Percentiles rank a stretch among this genome's conserved stretches.
phyloP scores from a whole-genome alignment of 345 rosid genomes.

The Melastoma malabathricum region DNA sequence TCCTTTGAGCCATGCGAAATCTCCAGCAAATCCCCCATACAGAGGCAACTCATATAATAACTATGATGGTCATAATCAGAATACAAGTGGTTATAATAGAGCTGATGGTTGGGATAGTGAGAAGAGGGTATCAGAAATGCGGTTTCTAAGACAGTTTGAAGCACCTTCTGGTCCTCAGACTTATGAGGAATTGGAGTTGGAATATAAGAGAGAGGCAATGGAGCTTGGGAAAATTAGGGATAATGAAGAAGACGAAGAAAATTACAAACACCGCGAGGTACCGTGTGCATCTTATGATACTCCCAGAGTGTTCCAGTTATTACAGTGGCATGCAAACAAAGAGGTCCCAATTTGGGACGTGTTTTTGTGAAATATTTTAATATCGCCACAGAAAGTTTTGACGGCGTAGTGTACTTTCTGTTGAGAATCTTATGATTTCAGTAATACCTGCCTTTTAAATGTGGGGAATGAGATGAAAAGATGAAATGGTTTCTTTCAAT shows the following conservation, averaged over 20 bases:
- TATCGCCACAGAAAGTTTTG: too few relatives aligned
- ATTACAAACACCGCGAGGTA: constrained; percentile 94
- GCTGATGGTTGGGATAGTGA: constrained; percentile 65
- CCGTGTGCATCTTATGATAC: constrained; percentile 14
- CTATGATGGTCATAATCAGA: constrained; percentile 53
- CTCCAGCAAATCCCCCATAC: constrained; percentile 60
- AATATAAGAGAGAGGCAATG: constrained; percentile 59
- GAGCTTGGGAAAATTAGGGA: constrained; percentile 66
- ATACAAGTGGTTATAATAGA: constrained; percentile 41
- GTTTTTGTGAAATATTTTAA: too few relatives aligned
- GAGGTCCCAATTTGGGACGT: too few relatives aligned
- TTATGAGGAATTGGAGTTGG: constrained; percentile 71
- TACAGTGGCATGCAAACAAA: background rate
- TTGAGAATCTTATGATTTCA: too few relatives aligned
- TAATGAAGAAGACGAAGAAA: constrained; percentile 94
- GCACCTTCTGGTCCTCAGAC: constrained; percentile 48
- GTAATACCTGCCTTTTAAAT: too few relatives aligned
- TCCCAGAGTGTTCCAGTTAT: background rate
- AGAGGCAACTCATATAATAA: constrained; percentile 58
- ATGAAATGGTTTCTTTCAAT: too few relatives aligned
- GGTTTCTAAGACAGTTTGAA: constrained; percentile 53
- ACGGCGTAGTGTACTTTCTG: too few relatives aligned
- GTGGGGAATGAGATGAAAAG: too few relatives aligned
- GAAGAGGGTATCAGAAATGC: constrained; percentile 55
- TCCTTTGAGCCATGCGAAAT: constrained; percentile 77